These are phyloP conservation scores for Phytophthora foliorum DNA, from an alignment of 352 stramenopile species.

Conservation along the genomic window DNA sequence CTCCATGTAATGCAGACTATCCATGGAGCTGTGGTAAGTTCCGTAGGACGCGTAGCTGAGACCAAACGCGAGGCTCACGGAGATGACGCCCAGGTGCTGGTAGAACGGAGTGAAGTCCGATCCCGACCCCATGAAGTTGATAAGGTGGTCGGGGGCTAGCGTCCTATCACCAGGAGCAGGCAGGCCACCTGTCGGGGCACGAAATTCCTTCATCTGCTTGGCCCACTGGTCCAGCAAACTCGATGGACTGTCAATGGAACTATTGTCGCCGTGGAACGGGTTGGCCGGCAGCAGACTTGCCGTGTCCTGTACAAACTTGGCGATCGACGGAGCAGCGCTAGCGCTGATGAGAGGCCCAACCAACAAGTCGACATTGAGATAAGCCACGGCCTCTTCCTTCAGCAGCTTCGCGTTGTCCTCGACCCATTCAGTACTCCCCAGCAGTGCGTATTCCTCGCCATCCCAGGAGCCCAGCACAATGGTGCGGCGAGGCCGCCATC, in stretches of 20 bases:
- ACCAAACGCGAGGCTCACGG: constrained; percentile 72
- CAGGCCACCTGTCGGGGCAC: constrained; percentile 34
- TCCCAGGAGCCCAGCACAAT: constrained; percentile 81
- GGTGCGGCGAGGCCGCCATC: constrained; percentile 66
- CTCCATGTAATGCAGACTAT: constrained; percentile 80
- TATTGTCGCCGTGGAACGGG: constrained; percentile 29
- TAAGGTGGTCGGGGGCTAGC: constrained; percentile 52
- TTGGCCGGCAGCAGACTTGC: constrained; percentile 53
- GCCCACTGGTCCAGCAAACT: constrained; percentile 50
- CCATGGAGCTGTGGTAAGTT: constrained; percentile 88
- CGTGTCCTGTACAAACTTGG: constrained; percentile 57
- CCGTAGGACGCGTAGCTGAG: constrained; percentile 56
- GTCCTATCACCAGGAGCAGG: constrained; percentile 38
- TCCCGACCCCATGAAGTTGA: constrained; percentile 68
- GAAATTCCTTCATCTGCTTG: constrained; percentile 26
- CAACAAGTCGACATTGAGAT: constrained; percentile 82
- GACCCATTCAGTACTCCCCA: constrained; percentile 79
- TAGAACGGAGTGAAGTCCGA: constrained; percentile 88
- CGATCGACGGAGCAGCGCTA: constrained; percentile 59
- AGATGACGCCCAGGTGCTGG: constrained; percentile 84
- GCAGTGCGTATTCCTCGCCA: constrained; percentile 76
- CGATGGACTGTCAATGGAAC: background rate
- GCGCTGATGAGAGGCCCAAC: constrained; percentile 54
- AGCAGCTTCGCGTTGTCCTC: constrained; percentile 56
- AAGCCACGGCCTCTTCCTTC: constrained; percentile 65